Conservation (phyloP, 2,329 filamentous ascomycete genomes). For the Talaromyces marneffei region DNA sequence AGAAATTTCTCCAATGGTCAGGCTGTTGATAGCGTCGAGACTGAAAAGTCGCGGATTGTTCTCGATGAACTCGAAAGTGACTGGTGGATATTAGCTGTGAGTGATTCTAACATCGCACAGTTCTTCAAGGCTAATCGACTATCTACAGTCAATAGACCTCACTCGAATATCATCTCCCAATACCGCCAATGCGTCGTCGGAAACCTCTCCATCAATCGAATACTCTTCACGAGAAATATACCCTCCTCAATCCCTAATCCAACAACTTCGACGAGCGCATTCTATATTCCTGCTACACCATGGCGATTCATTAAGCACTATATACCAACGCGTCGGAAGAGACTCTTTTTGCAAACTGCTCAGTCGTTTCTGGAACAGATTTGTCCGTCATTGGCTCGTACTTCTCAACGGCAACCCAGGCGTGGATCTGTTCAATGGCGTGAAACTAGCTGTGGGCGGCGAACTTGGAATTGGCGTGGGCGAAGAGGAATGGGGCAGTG, state of each 20-base stretch:
- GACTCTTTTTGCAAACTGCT: slow-evolving; percentile 66
- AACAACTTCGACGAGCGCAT: slow-evolving; percentile 78
- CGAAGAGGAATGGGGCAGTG: slow-evolving; percentile 90
- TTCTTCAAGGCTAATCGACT: slow-evolving; percentile 10
- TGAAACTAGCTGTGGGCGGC: slow-evolving; percentile 83
- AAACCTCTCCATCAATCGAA: slow-evolving; percentile 51
- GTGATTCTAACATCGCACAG: slow-evolving; percentile 27
- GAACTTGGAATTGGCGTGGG: slow-evolving; percentile 92
- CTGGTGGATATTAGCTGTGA: slow-evolving; percentile 93
- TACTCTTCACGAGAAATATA: slow-evolving; percentile 90
- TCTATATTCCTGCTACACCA: slow-evolving; percentile 83
- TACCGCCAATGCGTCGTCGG: slow-evolving; percentile 35
- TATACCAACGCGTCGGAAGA: slow-evolving; percentile 62
- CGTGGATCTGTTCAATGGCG: slow-evolving; percentile 69
- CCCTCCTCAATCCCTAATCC: slow-evolving; percentile 67
- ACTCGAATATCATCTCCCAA: slow-evolving; percentile 62
- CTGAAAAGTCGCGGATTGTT: slow-evolving; percentile 78
- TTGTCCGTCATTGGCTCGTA: slow-evolving; percentile 70
- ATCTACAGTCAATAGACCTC: slow-evolving; percentile 66
- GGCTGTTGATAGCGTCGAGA: slow-evolving; percentile 79
- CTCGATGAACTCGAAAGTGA: slow-evolving; percentile 79
- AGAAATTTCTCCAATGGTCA: slow-evolving; percentile 75
- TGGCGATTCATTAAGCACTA: slow-evolving; percentile 62
- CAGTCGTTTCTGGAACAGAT: slow-evolving; percentile 73
- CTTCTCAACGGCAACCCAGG: slow-evolving; percentile 84